Percentiles rank a stretch among this genome's conserved stretches.
Evolutionary conservation across 164 flowering plant species (phyloP).

Genomic region (Aristolochia fimbriata): DNA sequence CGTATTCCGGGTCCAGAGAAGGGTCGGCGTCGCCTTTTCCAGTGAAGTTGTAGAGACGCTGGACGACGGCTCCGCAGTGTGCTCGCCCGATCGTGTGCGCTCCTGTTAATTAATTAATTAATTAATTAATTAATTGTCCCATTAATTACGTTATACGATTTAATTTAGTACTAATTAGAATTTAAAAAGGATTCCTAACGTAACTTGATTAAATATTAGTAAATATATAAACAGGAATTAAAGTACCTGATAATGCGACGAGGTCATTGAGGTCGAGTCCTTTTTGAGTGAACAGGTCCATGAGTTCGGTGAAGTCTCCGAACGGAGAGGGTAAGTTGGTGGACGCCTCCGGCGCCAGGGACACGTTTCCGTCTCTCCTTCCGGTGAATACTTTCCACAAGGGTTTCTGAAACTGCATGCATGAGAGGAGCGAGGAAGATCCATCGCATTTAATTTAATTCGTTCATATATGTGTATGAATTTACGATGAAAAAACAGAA

Average conservation of each 20-base stretch:
- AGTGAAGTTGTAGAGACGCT: constrained; percentile 44
- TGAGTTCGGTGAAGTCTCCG: constrained; percentile 24
- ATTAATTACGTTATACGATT: too few species aligned
- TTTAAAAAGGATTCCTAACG: too few species aligned
- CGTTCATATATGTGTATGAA: too few species aligned
- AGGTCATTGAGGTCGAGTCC: constrained; percentile 4
- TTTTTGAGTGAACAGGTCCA: neutral
- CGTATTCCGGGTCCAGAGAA: constrained; percentile 30
- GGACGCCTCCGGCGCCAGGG: constrained; percentile 24
- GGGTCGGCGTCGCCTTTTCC: constrained; percentile 46
- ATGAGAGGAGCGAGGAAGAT: too few species aligned
- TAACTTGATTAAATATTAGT: too few species aligned
- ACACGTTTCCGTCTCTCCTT: constrained; percentile 49
- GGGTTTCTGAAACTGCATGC: constrained; percentile 21
- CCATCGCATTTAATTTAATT: too few species aligned
- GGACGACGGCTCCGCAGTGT: constrained; percentile 29
- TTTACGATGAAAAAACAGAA: too few species aligned
- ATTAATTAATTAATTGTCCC: too few species aligned
- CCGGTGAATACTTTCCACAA: constrained; percentile 50
- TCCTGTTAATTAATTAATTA: constrained; percentile 11
- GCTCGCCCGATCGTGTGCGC: constrained; percentile 41
- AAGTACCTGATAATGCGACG: constrained; percentile 6
- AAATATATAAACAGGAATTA: too few species aligned
- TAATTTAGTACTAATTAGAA: too few species aligned
- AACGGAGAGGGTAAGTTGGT: constrained; percentile 31